These are phyloP conservation scores for Backusella westeae DNA, from an alignment of 192 early-diverging fungal genomes.

Conservation along the genomic window DNA sequence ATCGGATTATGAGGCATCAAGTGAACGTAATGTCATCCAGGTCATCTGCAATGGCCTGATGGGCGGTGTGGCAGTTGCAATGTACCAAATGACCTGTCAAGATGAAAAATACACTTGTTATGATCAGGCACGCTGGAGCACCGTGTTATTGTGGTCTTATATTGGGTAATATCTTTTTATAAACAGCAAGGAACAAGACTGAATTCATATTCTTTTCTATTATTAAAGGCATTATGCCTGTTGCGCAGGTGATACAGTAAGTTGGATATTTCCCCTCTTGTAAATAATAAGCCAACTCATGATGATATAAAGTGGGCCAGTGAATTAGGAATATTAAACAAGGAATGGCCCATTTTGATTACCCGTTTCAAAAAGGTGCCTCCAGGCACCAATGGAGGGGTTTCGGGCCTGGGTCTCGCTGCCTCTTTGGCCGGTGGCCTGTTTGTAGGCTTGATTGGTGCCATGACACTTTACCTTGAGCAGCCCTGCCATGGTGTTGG, in stretches of 20 bases:
- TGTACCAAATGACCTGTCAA: conserved; percentile 44
- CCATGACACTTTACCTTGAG: conserved; percentile 50
- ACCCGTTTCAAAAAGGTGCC: conserved; percentile 80
- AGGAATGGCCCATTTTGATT: conserved; percentile 74
- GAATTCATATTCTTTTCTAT: neutral
- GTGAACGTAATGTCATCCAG: conserved; percentile 47
- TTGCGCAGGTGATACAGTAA: conserved; percentile 60
- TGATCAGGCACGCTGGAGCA: conserved; percentile 24
- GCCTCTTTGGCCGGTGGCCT: conserved; percentile 78
- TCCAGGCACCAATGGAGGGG: conserved; percentile 89
- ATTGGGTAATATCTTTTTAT: conserved; percentile 36
- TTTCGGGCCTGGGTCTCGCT: conserved; percentile 68
- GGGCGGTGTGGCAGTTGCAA: conserved; percentile 39
- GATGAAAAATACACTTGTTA: conserved; percentile 25
- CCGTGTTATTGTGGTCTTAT: conserved; percentile 45
- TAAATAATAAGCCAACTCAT: neutral
- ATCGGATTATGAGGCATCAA: conserved; percentile 44
- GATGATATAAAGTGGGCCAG: conserved; percentile 66
- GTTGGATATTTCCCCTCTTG: neutral
- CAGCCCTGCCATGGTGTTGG: conserved; percentile 36
- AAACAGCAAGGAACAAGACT: neutral
- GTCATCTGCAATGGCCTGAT: conserved; percentile 50
- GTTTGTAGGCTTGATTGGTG: conserved; percentile 62
- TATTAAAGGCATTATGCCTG: conserved; percentile 47
- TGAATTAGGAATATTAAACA: conserved; percentile 84